Evolutionary conservation across 805 yeast genomes (phyloP), one percentile per base, ranked within the genome.

Genomic region (Monosporozyma yasuniensis): DNA sequence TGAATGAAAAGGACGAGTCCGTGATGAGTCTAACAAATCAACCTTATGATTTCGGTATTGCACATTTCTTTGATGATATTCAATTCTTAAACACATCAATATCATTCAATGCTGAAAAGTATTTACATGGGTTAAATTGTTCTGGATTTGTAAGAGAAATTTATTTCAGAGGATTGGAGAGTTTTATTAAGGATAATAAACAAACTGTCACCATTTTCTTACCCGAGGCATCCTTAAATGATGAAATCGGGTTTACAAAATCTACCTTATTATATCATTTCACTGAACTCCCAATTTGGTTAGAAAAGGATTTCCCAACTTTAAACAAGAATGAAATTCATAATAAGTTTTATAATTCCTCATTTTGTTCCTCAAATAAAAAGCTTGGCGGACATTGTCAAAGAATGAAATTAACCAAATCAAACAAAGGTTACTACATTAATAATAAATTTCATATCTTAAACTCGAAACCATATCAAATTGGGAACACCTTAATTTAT

Each of bases 401-500:
- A 63, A 74, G 74, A 47, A 58, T 81, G 22, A 81, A 79, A 60
- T 61, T 78, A 41, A 61, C 69, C 22, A 65, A 66, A n/a, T 11
- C 43, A 11, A 46, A 49, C 7, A 43, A 48, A n/a, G 62, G 66
- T 1, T 58, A 58, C 1, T 61, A 71, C 2, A 59, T 87, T 35
- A 87, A 87, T 62, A 83, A 82, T 56, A 81, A 75, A 37, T 63
- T 76, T 32, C 61, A 67, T n/a, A 68, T 84, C 1, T 52, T 61
- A 22, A 61, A 69, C 8, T 61, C 72, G 0, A 68, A 70, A 1
- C 78, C 78, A 2, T 71, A 73, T 42, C 56, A 57, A 8, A 71
- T 86, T 19, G 90, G 84, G 0, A 79, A 81, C 53, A 79, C 88
- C 1, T 61, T 77, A n/a, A 81, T 89, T 5, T 87, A 82, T 56